Evolutionary conservation across 441 rosid genomes (phyloP).

Genomic region (Pelargonium citronellum): DNA sequence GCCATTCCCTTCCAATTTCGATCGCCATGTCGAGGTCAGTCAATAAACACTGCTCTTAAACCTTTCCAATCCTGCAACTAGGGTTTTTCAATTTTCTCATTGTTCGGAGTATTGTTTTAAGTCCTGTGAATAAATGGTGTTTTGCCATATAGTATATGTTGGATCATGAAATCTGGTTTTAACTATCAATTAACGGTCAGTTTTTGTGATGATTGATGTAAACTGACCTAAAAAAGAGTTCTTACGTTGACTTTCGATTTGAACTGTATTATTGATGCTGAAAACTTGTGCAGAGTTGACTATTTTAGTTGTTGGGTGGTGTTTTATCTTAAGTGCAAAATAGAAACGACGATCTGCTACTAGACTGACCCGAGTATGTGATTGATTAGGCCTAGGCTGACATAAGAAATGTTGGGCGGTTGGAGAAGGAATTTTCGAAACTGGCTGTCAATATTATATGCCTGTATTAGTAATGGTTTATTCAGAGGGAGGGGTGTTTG

Average conservation of each 20-base stretch:
- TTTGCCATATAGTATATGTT: neutral
- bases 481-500: neutral
- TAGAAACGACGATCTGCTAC: too few species aligned
- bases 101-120: neutral
- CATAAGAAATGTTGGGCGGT: too few species aligned
- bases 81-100: neutral
- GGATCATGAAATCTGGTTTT: neutral
- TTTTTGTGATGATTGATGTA: too few species aligned
- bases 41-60: neutral
- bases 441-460: neutral
- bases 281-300: neutral
- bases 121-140: neutral
- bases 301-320: neutral
- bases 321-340: neutral
- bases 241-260: neutral
- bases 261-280: too few species aligned
- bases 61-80: neutral
- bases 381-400: too few species aligned
- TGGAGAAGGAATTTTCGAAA: neutral
- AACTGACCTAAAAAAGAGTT: too few species aligned
- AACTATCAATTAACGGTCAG: too few species aligned
- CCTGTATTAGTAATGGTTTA: neutral
- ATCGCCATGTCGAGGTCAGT: conserved; percentile 5
- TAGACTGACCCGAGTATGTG: too few species aligned
- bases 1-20: conserved; percentile 7